These are phyloP conservation scores for Lactifluus echinatus DNA, from an alignment of 768 basidiomycete genomes.

Conservation along the genomic window DNA sequence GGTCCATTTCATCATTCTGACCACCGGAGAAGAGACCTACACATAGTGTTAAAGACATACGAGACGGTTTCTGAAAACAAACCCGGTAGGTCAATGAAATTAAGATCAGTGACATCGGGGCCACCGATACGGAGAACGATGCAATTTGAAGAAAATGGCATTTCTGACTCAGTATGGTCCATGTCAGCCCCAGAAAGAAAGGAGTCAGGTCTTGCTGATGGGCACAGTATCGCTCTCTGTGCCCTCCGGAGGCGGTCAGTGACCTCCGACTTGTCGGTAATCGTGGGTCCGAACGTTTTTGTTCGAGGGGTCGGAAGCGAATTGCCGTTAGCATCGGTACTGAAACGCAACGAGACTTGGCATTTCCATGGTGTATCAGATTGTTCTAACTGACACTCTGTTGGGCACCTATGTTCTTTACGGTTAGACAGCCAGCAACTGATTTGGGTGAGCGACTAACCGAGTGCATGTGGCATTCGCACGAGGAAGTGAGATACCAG, in stretches of 20 bases:
- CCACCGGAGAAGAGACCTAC: slow-evolving; percentile 50
- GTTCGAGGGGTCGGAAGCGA: background rate
- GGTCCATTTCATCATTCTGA: slow-evolving; percentile 40
- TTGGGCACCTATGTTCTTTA: slow-evolving; percentile 28
- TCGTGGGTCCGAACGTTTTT: slow-evolving; percentile 28
- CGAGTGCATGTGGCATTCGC: slow-evolving; percentile 69
- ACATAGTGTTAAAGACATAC: background rate
- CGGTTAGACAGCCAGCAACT: background rate
- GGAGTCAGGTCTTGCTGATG: slow-evolving; percentile 26
- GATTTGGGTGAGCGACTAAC: slow-evolving; percentile 26
- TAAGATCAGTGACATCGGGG: slow-evolving; percentile 32
- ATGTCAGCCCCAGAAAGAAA: slow-evolving; percentile 36
- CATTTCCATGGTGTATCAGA: slow-evolving; percentile 29
- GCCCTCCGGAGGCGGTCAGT: slow-evolving; percentile 62
- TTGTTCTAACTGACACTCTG: slow-evolving; percentile 29
- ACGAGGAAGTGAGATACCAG: slow-evolving; percentile 61
- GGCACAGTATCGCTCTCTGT: slow-evolving; percentile 58
- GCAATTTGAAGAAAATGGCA: slow-evolving; percentile 31
- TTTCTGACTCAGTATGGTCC: slow-evolving; percentile 18
- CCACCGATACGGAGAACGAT: slow-evolving; percentile 35
- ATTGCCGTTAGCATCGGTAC: slow-evolving; percentile 22
- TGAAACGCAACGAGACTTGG: slow-evolving; percentile 26
- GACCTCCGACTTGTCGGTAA: slow-evolving; percentile 44
- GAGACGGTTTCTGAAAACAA: background rate
- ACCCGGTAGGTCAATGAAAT: slow-evolving; percentile 37